Evolutionary conservation across 768 basidiomycete genomes (phyloP).

Genomic region (Cystoderma amianthinum): DNA sequence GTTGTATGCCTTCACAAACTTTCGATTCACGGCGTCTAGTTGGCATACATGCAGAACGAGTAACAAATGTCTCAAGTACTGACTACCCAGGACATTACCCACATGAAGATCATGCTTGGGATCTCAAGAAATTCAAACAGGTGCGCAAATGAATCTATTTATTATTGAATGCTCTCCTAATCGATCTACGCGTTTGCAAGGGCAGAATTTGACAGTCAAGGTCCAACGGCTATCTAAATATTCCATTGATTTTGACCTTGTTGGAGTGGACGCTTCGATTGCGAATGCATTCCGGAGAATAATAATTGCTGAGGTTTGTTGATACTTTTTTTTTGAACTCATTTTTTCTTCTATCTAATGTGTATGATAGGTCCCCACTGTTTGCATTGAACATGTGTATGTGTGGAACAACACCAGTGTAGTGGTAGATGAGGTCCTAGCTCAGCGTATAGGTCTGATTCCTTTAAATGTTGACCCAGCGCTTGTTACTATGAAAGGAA

Average conservation of each 20-base stretch:
- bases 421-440: slow-evolving; percentile 88
- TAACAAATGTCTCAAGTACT: slow-evolving; percentile 78
- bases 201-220: slow-evolving; percentile 65
- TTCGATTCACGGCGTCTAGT: slow-evolving; percentile 47
- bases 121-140: slow-evolving; percentile 65
- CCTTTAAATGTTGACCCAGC: slow-evolving; percentile 85
- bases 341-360: neutral
- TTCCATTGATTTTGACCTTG: slow-evolving; percentile 89
- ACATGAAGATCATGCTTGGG: slow-evolving; percentile 82
- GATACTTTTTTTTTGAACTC: neutral
- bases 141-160: slow-evolving; percentile 33
- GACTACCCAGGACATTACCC: slow-evolving; percentile 90
- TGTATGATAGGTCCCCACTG: slow-evolving; percentile 68
- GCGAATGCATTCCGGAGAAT: slow-evolving; percentile 93
- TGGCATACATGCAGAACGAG: slow-evolving; percentile 59
- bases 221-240: slow-evolving; percentile 76
- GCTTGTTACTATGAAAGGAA: slow-evolving; percentile 49
- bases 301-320: slow-evolving; percentile 83
- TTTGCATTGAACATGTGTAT: slow-evolving; percentile 88
- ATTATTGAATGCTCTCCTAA: slow-evolving; percentile 1
- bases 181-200: slow-evolving; percentile 19
- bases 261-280: slow-evolving; percentile 93
- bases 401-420: slow-evolving; percentile 94
- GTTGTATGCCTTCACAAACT: neutral
- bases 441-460: slow-evolving; percentile 87